Base-by-base conservation (phyloP, 1,284 basidiomycete species). In the Ceratorhiza oryzae-sativae region DNA sequence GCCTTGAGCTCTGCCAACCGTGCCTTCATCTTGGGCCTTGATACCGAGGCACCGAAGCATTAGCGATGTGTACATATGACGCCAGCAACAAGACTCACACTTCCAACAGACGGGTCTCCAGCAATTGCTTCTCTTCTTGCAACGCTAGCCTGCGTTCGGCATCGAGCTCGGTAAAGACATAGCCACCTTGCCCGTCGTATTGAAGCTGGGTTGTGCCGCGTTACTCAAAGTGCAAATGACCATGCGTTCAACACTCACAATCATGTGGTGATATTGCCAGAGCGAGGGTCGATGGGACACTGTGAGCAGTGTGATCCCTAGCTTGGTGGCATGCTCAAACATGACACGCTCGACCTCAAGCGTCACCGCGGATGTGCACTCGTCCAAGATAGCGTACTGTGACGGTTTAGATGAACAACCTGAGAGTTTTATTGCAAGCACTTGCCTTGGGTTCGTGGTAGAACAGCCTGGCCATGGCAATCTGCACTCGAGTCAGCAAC, bases 401-500 rank as follows among this genome's bases (percentile, higher is more conserved):
- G 13, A 51, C 46, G 61, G 1, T 42, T 42, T 59, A 48, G 5
- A 20, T 23, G 10, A 65, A 5, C 8, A 27, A 39, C 36, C 36
- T 39, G 34, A 70, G n/a, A n/a, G n/a, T n/a, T n/a, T n/a, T n/a
- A n/a, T n/a, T n/a, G n/a, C 46, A 49, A 6, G 30, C 34, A 41
- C 80, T 74, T 76, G 90, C 94, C 85, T 95, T 95, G 20, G 97
- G 97, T 75, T 86, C 85, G 80, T 99, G 97, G 81, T 98, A 99
- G 81, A 98, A 99, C 75, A 99, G 80, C 74, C 97, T 84, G 5
- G 95, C 96, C 95, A 97, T 98, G 0, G 97, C 97, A 74, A 99
- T 93, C 80, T 97, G 32, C 15, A 56, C 10, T 23, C 25, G 15
- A n/a, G 79, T 86, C 85, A 78, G 86, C 86, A 77, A 86, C 85